Evolutionary conservation across 2,329 filamentous ascomycete species (phyloP).

Genomic region (Tolypocladium ovalisporum): DNA sequence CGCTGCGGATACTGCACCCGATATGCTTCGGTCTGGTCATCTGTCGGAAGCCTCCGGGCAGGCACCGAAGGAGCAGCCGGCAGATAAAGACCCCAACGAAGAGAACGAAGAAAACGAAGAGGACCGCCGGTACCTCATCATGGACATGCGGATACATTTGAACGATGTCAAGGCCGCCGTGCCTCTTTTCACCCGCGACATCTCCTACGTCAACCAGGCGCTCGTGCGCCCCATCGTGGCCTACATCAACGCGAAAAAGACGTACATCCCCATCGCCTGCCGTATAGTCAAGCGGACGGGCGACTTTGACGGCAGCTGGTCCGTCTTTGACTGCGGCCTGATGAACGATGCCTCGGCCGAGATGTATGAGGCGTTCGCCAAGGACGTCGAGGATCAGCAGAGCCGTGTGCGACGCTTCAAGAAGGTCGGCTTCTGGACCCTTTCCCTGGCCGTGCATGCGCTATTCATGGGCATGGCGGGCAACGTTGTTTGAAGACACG

Average conservation of each 20-base stretch:
- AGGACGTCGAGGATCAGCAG: slow-evolving; percentile 82
- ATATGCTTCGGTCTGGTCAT: slow-evolving; percentile 19
- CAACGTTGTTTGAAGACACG: slow-evolving; percentile 43
- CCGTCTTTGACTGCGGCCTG: slow-evolving; percentile 81
- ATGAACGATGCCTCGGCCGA: slow-evolving; percentile 91
- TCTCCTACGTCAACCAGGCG: slow-evolving; percentile 93
- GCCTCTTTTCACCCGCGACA: slow-evolving; percentile 80
- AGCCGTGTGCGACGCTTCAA: slow-evolving; percentile 78
- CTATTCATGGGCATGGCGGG: slow-evolving; percentile 92
- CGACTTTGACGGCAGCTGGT: slow-evolving; percentile 95
- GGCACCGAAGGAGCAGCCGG: slow-evolving; percentile 2
- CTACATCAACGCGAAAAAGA: slow-evolving; percentile 91
- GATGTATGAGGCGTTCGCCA: slow-evolving; percentile 88
- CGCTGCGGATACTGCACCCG: slow-evolving; percentile 17
- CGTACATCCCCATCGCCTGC: slow-evolving; percentile 92
- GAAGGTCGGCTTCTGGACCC: slow-evolving; percentile 93
- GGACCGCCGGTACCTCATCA: slow-evolving; percentile 72
- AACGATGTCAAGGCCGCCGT: slow-evolving; percentile 92
- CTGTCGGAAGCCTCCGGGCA: slow-evolving; percentile 17
- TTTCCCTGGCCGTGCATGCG: slow-evolving; percentile 85
- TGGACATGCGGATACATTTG: slow-evolving; percentile 89
- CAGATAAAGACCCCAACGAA: too few relatives aligned
- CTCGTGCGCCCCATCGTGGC: slow-evolving; percentile 92
- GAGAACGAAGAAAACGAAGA: slow-evolving; percentile 26
- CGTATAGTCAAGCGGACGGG: slow-evolving; percentile 79